phyloP scores from a whole-genome alignment of 306 rosid species.

The Ziziphus jujuba region DNA sequence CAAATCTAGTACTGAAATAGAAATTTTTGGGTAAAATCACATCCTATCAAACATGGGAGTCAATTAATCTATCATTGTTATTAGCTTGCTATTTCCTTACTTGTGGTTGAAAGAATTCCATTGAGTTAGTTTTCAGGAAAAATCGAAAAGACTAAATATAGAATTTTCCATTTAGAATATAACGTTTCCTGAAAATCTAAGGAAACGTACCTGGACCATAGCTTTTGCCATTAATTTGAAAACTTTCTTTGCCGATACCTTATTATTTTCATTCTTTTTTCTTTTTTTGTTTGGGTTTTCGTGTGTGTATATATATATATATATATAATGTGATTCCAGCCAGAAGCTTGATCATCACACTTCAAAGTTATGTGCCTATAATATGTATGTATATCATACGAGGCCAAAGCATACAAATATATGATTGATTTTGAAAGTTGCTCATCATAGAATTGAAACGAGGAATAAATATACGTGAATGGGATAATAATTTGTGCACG shows the following conservation, averaged over 20 bases:
- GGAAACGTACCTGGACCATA: background rate
- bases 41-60: too few relatives aligned
- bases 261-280: too few relatives aligned
- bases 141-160: background rate
- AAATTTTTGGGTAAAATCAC: too few relatives aligned
- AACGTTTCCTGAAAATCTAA: slow-evolving; percentile 2
- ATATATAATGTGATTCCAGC: too few relatives aligned
- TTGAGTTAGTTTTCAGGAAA: slow-evolving; percentile 7
- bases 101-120: background rate
- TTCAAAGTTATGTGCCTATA: too few relatives aligned
- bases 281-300: too few relatives aligned
- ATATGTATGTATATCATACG: background rate
- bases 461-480: background rate
- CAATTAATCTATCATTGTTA: too few relatives aligned
- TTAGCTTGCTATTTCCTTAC: background rate
- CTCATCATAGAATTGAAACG: background rate
- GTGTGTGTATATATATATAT: too few relatives aligned
- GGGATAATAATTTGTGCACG: slow-evolving; percentile 37
- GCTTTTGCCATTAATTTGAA: too few relatives aligned
- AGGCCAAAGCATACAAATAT: background rate
- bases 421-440: background rate
- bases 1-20: too few relatives aligned
- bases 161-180: background rate
- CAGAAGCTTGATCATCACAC: too few relatives aligned
- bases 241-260: too few relatives aligned